Conservation (phyloP, 768 basidiomycete species). For the Phlegmacium glaucopus region DNA sequence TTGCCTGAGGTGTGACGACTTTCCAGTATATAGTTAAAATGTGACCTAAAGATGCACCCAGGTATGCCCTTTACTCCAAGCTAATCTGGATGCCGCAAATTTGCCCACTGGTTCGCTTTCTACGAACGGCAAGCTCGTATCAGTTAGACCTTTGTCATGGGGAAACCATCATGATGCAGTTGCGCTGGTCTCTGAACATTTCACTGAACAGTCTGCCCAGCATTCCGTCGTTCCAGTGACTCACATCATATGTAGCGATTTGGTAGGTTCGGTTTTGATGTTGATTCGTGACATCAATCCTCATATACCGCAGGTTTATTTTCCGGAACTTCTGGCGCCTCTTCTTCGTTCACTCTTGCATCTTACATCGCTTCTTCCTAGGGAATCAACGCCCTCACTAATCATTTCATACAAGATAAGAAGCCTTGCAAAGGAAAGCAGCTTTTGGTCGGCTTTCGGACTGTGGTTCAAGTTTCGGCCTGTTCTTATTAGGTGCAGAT, state of each 20-base stretch:
- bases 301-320: slow-evolving; percentile 60
- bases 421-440: slow-evolving; percentile 65
- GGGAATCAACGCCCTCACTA: slow-evolving; percentile 27
- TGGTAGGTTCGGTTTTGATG: slow-evolving; percentile 45
- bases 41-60: slow-evolving; percentile 13
- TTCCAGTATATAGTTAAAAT: background rate
- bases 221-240: slow-evolving; percentile 32
- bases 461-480: slow-evolving; percentile 70
- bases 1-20: slow-evolving; percentile 59
- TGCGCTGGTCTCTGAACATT: slow-evolving; percentile 38
- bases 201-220: slow-evolving; percentile 4
- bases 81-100: slow-evolving; percentile 26
- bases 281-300: slow-evolving; percentile 1
- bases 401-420: slow-evolving; percentile 77
- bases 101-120: background rate
- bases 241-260: slow-evolving; percentile 80
- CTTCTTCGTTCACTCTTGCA: slow-evolving; percentile 73
- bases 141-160: slow-evolving; percentile 68
- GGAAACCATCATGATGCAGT: slow-evolving; percentile 47
- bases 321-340: slow-evolving; percentile 76
- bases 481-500: slow-evolving; percentile 36
- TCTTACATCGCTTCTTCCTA: slow-evolving; percentile 44
- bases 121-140: slow-evolving; percentile 17
- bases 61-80: slow-evolving; percentile 46
- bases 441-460: slow-evolving; percentile 81